Percentiles rank a stretch among this genome's conserved stretches.
Conservation (phyloP, 106 monocot species). For the Dendrobium chrysotoxum region DNA sequence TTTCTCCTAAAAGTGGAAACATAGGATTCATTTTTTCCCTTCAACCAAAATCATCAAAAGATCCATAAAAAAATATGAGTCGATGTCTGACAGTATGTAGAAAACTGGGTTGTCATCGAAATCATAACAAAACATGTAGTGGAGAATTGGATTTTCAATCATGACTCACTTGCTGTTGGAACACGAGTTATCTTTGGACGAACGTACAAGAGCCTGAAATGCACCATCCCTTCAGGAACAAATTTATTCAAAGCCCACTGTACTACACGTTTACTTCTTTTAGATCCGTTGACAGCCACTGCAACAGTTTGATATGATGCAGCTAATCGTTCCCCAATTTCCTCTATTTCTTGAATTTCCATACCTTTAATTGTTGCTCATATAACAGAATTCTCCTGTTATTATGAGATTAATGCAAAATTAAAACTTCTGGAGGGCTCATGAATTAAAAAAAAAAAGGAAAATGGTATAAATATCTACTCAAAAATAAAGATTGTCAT, state of each 20-base stretch:
- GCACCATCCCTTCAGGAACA: slow-evolving; percentile 41
- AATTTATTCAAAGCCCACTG: slow-evolving; percentile 86
- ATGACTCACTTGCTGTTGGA: slow-evolving; percentile 62
- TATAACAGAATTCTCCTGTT: background rate
- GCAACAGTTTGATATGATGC: slow-evolving; percentile 20
- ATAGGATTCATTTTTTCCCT: too few relatives aligned
- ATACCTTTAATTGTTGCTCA: background rate
- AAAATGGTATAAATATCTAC: background rate
- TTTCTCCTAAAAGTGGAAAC: too few relatives aligned
- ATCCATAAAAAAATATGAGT: too few relatives aligned
- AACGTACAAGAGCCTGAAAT: slow-evolving; percentile 56
- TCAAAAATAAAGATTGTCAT: background rate
- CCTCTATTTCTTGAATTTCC: slow-evolving; percentile 33
- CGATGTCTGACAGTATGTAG: too few relatives aligned
- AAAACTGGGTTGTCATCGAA: too few relatives aligned
- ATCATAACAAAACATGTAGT: too few relatives aligned
- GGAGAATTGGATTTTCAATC: background rate
- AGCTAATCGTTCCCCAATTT: background rate
- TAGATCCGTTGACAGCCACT: slow-evolving; percentile 49
- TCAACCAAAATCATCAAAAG: too few relatives aligned
- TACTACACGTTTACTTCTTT: slow-evolving; percentile 47
- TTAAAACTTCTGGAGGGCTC: background rate
- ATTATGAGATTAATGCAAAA: background rate
- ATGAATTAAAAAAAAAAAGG: background rate
- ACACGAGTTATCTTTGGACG: slow-evolving; percentile 37